Conservation (phyloP, 192 early-diverging fungal genomes). For the Linderina pennispora region DNA sequence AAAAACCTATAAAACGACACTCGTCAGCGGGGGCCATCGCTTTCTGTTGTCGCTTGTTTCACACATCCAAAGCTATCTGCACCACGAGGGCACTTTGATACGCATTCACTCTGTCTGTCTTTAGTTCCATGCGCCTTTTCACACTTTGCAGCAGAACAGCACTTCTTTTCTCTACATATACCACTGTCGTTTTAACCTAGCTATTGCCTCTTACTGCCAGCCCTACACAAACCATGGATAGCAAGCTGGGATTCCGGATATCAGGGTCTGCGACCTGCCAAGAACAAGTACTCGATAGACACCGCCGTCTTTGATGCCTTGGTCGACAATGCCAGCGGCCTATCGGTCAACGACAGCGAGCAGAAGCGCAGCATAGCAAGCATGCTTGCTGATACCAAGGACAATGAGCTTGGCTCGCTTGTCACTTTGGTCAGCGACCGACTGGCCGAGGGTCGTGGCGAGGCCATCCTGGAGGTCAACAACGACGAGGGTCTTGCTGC, state of each 20-base stretch:
- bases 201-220: too few relatives aligned
- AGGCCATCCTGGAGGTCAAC: constrained; percentile 60
- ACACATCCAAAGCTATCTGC: too few relatives aligned
- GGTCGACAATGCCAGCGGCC: constrained; percentile 34
- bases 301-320: constrained; percentile 35
- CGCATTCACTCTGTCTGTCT: too few relatives aligned
- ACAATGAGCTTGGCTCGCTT: too few relatives aligned
- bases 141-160: neutral
- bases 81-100: too few relatives aligned
- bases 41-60: too few relatives aligned
- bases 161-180: constrained; percentile 1
- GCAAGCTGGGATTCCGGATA: constrained; percentile 20
- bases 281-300: constrained; percentile 37
- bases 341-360: too few relatives aligned
- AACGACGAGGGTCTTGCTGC: constrained; percentile 4
- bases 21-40: too few relatives aligned
- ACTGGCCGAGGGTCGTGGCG: constrained; percentile 59
- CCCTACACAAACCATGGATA: constrained; percentile 6
- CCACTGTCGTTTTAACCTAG: neutral
- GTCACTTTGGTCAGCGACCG: constrained; percentile 32
- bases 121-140: neutral
- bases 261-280: neutral
- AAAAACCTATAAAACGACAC: too few relatives aligned
- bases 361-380: constrained; percentile 49
- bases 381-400: constrained; percentile 39